Evolutionary conservation across 306 rosid genomes (phyloP), one percentile per base, ranked within the genome.

Genomic region (Prunus campanulata): DNA sequence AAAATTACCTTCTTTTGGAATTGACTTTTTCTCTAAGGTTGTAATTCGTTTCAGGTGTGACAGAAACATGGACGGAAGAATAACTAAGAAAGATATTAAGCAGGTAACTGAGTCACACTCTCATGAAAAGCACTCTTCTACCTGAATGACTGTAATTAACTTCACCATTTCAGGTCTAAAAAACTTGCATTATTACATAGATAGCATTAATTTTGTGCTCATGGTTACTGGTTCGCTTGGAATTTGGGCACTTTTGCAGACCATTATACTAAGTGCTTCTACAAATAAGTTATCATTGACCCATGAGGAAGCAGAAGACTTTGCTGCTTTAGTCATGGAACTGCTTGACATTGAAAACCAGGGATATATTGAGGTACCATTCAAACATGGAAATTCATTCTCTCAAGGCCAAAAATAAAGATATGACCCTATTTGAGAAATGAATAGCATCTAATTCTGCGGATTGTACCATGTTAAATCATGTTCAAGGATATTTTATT

Each of bases 251-350:
- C 27, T 79, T 69, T 62, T 63, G 39, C 88, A 93, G 98, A 84
- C 81, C 46, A 81, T 93, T 62, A 39, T 87, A 46, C 76, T 90
- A 82, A 83, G 90, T 62, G 92, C 97, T 55, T 80, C 80, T 4
- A 86, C 90, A 75, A 93, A 93, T 82, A 89, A 91, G 87, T 47
- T 93, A 57, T 81, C 81, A 54, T 80, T 91, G 85, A 85, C 88
- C 61, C 93, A 76, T 47, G 97, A 91, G 82, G 98, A 93, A 85
- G 92, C 92, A 84, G 91, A 87, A 66, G 78, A 84, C 70, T 90
- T 76, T 84, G 91, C 98, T 56, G 80, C 90, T 55, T 81, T 85
- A 74, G 85, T 91, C 74, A 88, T 93, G 91, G 87, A 93, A 81
- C 68, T 76, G 29, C 84, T 90, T 10, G 97, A 93, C 87, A 83